A percentile compares a stretch with the other conserved stretches of the same genome.
phyloP scores from a whole-genome alignment of 352 stramenopile genomes.

The Phytophthora pinifolia region DNA sequence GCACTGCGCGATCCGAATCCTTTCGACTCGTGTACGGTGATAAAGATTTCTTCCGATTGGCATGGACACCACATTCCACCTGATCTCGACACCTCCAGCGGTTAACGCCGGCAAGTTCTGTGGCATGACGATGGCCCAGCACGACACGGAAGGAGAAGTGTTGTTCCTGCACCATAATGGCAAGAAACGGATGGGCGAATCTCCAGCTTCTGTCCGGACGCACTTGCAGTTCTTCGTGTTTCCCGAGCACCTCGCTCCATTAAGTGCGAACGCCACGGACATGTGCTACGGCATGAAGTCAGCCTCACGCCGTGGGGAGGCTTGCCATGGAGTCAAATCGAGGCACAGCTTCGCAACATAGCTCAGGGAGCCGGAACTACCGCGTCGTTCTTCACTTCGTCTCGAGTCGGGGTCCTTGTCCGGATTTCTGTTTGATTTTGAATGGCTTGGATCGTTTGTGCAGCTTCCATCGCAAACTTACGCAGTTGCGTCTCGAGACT shows the following conservation, averaged over 20 bases:
- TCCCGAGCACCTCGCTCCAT: neutral
- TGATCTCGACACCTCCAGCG: slow-evolving; percentile 37
- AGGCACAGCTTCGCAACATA: too few species aligned
- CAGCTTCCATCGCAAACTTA: slow-evolving; percentile 27
- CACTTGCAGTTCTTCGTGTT: slow-evolving; percentile 48
- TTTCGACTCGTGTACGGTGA: slow-evolving; percentile 42
- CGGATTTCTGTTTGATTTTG: slow-evolving; percentile 8
- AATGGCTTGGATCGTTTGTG: slow-evolving; percentile 12
- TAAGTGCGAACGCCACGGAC: too few species aligned
- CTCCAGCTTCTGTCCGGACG: slow-evolving; percentile 37
- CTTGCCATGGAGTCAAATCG: too few species aligned
- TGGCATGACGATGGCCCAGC: slow-evolving; percentile 45
- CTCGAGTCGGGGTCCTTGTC: neutral
- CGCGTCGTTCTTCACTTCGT: slow-evolving; percentile 12
- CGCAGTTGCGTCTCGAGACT: slow-evolving; percentile 26
- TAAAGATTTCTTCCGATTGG: slow-evolving; percentile 52
- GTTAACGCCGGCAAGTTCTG: slow-evolving; percentile 35
- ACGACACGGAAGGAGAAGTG: slow-evolving; percentile 29
- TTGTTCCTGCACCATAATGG: slow-evolving; percentile 49
- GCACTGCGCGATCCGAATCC: slow-evolving; percentile 23
- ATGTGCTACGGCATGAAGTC: slow-evolving; percentile 3
- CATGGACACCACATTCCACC: slow-evolving; percentile 53
- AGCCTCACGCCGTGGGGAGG: too few species aligned
- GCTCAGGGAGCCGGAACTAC: too few species aligned
- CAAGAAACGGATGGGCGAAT: slow-evolving; percentile 31